Evolutionary conservation across 1,139 yeast genomes (phyloP).

Genomic region (Yamadazyma oceani): DNA sequence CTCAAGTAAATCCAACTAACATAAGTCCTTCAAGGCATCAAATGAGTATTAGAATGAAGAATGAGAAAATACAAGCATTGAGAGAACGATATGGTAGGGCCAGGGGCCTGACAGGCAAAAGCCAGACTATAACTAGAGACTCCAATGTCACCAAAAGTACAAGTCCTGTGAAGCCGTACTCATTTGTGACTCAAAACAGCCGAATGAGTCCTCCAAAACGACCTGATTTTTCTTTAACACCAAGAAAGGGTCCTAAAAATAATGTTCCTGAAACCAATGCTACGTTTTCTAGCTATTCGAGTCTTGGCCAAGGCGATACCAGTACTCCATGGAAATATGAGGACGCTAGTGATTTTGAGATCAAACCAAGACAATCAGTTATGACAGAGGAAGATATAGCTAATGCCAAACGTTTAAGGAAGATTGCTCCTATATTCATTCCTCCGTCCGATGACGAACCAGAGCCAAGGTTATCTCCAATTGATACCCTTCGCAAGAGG

Average conservation of each 20-base stretch:
- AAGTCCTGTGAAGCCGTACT: constrained; percentile 7
- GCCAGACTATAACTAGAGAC: not conserved
- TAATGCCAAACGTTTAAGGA: constrained; percentile 37
- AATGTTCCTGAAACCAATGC: not conserved
- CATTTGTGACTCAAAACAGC: constrained; percentile 3
- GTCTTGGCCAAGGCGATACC: not conserved
- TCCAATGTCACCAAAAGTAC: constrained; percentile 1
- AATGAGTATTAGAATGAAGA: constrained; percentile 36
- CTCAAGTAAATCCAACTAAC: constrained; percentile 20
- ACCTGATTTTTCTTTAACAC: constrained; percentile 17
- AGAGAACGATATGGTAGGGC: constrained; percentile 35
- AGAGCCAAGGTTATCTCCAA: constrained; percentile 37
- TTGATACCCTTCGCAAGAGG: constrained; percentile 28
- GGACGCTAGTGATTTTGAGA: not conserved
- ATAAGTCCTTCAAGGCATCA: constrained; percentile 42
- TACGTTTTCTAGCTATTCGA: not conserved
- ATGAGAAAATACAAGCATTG: constrained; percentile 36
- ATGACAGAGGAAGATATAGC: constrained; percentile 23
- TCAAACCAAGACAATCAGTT: not conserved
- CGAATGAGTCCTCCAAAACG: constrained; percentile 30
- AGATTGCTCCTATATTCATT: constrained; percentile 40
- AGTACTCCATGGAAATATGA: not conserved
- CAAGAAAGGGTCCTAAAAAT: not conserved
- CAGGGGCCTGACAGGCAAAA: not conserved
- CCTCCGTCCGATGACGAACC: constrained; percentile 33